Conservation (phyloP, 768 basidiomycete species). For the Atractiella rhizophila region DNA sequence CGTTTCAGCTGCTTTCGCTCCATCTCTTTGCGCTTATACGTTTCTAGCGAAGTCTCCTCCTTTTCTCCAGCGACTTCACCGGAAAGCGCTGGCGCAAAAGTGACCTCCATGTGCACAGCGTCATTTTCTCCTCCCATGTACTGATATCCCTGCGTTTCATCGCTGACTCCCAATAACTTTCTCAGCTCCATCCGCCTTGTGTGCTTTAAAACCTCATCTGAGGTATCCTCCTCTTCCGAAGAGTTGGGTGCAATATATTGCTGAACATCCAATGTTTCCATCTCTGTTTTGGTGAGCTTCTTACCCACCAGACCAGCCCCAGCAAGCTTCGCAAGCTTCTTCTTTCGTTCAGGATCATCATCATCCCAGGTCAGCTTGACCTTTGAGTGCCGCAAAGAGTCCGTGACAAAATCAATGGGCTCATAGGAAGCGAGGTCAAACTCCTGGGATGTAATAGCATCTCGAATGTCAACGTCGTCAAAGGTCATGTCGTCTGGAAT, state of each 20-base stretch:
- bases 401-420: constrained; percentile 69
- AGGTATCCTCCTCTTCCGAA: constrained; percentile 29
- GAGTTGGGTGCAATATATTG: constrained; percentile 46
- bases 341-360: constrained; percentile 67
- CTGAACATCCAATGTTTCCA: constrained; percentile 73
- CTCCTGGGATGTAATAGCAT: constrained; percentile 28
- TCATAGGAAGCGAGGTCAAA: constrained; percentile 29
- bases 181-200: constrained; percentile 24
- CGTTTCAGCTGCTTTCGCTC: constrained; percentile 68
- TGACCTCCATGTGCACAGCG: constrained; percentile 67
- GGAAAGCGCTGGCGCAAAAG: constrained; percentile 64
- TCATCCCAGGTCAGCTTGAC: constrained; percentile 97
- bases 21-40: constrained; percentile 64
- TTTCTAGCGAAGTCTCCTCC: constrained; percentile 70
- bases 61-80: constrained; percentile 27
- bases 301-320: neutral
- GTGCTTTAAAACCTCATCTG: constrained; percentile 18
- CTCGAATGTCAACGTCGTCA: constrained; percentile 27
- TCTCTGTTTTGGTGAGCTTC: constrained; percentile 32
- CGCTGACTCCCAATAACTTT: constrained; percentile 10
- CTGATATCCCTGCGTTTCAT: constrained; percentile 7
- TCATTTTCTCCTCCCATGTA: constrained; percentile 7
- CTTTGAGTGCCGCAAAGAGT: constrained; percentile 88
- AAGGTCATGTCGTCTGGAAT: constrained; percentile 18
- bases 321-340: constrained; percentile 15